These are phyloP conservation scores for Reutealis trisperma DNA, from an alignment of 345 rosid genomes.

Conservation along the genomic window DNA sequence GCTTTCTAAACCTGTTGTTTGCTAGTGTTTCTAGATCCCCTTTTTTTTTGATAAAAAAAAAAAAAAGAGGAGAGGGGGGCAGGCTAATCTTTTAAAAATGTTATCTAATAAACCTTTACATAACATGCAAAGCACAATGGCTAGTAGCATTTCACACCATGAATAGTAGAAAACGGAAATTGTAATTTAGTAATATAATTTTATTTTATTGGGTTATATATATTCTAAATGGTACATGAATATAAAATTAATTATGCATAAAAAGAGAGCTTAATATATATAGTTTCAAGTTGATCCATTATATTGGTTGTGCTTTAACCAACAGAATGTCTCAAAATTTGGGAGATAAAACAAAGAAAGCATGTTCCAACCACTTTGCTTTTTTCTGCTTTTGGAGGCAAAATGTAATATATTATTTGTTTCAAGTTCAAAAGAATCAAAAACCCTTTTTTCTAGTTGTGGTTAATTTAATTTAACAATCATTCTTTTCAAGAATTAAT, in stretches of 20 bases:
- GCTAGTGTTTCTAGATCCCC: too few species aligned
- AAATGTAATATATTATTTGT: background rate
- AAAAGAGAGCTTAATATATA: background rate
- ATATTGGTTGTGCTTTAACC: constrained; percentile 44
- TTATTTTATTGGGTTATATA: too few species aligned
- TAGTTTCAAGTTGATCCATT: constrained; percentile 19
- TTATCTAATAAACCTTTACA: background rate
- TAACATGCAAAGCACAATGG: constrained; percentile 12
- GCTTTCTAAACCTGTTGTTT: too few species aligned
- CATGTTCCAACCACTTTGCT: constrained; percentile 7
- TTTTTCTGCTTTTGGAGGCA: constrained; percentile 25
- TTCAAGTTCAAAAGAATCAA: background rate
- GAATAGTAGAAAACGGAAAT: background rate
- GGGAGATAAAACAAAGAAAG: constrained; percentile 10
- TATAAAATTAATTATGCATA: background rate
- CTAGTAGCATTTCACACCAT: constrained; percentile 12
- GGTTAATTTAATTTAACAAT: background rate
- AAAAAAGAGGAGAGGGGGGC: too few species aligned
- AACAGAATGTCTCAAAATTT: constrained; percentile 35
- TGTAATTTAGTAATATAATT: too few species aligned
- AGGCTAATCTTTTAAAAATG: background rate
- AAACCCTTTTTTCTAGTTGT: background rate
- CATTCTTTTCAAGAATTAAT: background rate
- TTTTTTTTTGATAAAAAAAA: too few species aligned
- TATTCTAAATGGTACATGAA: background rate